Evolutionary conservation across 1,284 basidiomycete species (phyloP).

Genomic region (Lignosus rhinocerotis): DNA sequence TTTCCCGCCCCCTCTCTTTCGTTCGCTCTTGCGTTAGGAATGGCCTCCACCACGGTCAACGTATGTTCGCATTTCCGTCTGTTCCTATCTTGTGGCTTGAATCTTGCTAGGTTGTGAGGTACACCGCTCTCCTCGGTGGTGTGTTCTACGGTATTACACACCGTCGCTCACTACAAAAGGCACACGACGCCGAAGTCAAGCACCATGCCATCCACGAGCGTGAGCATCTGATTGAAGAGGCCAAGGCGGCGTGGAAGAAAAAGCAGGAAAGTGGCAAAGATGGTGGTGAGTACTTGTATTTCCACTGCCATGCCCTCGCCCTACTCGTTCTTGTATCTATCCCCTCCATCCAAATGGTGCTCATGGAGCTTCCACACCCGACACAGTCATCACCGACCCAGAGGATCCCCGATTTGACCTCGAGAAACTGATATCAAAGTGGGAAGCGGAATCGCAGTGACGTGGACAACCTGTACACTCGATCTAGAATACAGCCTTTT

Average conservation of each 20-base stretch:
- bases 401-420: slow-evolving; percentile 96
- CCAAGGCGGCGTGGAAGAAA: slow-evolving; percentile 88
- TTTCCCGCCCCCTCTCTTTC: slow-evolving; percentile 13
- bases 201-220: slow-evolving; percentile 71
- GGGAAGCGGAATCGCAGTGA: slow-evolving; percentile 64
- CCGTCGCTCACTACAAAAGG: slow-evolving; percentile 85
- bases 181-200: slow-evolving; percentile 73
- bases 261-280: slow-evolving; percentile 60
- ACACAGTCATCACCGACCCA: slow-evolving; percentile 84
- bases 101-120: slow-evolving; percentile 82
- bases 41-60: slow-evolving; percentile 38
- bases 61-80: slow-evolving; percentile 20
- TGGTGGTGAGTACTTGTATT: slow-evolving; percentile 45
- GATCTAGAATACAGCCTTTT: slow-evolving; percentile 22
- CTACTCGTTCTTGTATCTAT: neutral
- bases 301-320: neutral
- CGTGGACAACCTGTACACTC: slow-evolving; percentile 17
- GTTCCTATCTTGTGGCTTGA: neutral
- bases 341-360: neutral
- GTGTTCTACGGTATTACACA: slow-evolving; percentile 93
- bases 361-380: neutral
- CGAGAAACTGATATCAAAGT: slow-evolving; percentile 84
- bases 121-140: slow-evolving; percentile 88
- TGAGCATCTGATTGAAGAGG: slow-evolving; percentile 81
- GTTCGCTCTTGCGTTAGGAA: slow-evolving; percentile 28